Base-by-base conservation (phyloP, 352 stramenopile genomes). In the Phytophthora pseudosyringae region DNA sequence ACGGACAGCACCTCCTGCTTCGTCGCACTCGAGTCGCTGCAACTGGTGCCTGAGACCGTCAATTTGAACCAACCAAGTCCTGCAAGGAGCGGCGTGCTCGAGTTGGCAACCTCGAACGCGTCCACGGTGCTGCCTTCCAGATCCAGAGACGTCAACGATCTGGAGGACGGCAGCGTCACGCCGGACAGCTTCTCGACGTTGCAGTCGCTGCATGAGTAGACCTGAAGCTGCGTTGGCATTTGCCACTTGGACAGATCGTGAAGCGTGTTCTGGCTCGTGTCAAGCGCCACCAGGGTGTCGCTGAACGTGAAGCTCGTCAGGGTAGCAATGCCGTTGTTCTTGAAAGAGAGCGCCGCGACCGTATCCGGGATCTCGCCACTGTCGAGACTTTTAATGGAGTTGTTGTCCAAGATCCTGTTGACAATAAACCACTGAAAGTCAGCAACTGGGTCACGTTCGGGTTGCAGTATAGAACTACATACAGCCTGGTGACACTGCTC, bases 231-330 rank as follows among this genome's bases (percentile, higher is more conserved):
- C n/a, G 43, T n/a, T n/a, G 73, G 73, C 66, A 81, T 76, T 39
- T 72, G 16, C 69, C 62, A 72, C 46, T 61, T 67, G 49, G 61
- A 76, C 11, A 81, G 29, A 32, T 72, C 47, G 16, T 53, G 41
- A 11, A 81, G 57, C 0, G 38, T 64, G 40, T 81, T 81, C 4
- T 64, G 46, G 36, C 66, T 75, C n/a, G 65, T 66, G 43, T 81
- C 70, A 25, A 81, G 61, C 13, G 6, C 8, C 25, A 51, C 38
- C 26, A 78, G 32, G 0, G 35, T 62, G 5, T 78, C 48, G 18
- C 67, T 66, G 31, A 78, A 78, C 3, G 26, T 44, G 18, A 78
- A 78, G 11, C 18, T 44, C 3, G 25, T 67, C 1, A 78, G 47
- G 13, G 55, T 40, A 3, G 51, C 9, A 36, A 81, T 71, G 5